A percentile compares a stretch with the other conserved stretches of the same genome.
Conservation (phyloP, 768 basidiomycete species). For the Psilocybe subaeruginosa region DNA sequence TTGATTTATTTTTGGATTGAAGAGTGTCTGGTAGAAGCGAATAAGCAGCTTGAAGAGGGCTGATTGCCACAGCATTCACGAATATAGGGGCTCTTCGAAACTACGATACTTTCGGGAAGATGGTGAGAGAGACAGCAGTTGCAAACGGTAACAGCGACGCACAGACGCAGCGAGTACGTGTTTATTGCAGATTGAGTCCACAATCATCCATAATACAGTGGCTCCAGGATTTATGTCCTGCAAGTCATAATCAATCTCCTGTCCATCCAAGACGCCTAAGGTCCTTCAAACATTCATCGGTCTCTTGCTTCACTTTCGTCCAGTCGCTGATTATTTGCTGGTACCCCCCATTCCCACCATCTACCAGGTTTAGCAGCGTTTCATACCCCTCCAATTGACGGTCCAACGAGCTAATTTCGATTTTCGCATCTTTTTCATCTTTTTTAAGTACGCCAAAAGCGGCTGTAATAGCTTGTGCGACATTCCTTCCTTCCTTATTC, state of each 20-base stretch:
- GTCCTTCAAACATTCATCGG: slow-evolving; percentile 52
- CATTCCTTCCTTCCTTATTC: slow-evolving; percentile 19
- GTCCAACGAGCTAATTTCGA: slow-evolving; percentile 40
- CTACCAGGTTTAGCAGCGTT: slow-evolving; percentile 41
- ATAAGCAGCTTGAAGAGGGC: no score
- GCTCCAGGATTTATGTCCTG: no score
- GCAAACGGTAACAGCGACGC: no score
- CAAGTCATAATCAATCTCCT: slow-evolving; percentile 27
- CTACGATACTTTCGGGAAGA: no score
- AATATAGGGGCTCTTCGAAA: no score
- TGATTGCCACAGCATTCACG: no score
- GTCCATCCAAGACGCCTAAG: slow-evolving; percentile 55
- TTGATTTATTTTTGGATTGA: no score
- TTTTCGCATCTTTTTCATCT: slow-evolving; percentile 37
- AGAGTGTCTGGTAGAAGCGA: no score
- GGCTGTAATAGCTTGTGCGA: slow-evolving; percentile 35
- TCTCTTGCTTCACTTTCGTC: slow-evolving; percentile 47
- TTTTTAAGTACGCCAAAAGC: slow-evolving; percentile 34
- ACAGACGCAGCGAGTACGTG: no score
- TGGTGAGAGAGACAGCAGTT: no score
- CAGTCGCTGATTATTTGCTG: slow-evolving; percentile 51
- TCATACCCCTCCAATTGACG: slow-evolving; percentile 44
- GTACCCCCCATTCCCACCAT: slow-evolving; percentile 43
- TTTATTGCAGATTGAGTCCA: no score
- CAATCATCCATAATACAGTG: no score